Conservation (phyloP, 805 yeast species). For the Starmerella kuoi region DNA sequence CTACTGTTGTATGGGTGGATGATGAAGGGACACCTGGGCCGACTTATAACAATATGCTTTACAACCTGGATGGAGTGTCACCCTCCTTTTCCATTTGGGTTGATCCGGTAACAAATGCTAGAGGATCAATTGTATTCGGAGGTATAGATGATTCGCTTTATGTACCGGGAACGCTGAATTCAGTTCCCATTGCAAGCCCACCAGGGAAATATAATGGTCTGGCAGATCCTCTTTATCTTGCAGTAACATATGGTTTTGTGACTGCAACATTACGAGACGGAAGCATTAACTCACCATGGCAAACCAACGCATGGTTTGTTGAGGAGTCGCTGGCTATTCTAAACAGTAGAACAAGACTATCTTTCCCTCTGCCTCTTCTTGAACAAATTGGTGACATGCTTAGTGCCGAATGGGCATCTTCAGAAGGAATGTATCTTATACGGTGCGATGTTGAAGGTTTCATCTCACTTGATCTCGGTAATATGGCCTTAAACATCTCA, state of each 20-base stretch:
- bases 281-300: not conserved
- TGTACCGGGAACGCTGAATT: not conserved
- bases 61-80: not conserved
- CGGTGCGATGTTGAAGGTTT: conserved; percentile 5
- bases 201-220: not conserved
- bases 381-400: conserved; percentile 3
- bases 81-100: conserved; percentile 15
- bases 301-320: not conserved
- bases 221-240: conserved; percentile 11
- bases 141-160: conserved; percentile 13
- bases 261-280: not conserved
- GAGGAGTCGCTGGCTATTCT: conserved; percentile 5
- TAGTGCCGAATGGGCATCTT: conserved; percentile 9
- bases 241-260: not conserved
- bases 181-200: conserved; percentile 6
- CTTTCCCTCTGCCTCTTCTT: conserved; percentile 8
- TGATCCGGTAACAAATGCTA: conserved; percentile 5
- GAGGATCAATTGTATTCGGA: conserved; percentile 12
- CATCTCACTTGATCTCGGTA: not conserved
- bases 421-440: conserved; percentile 6
- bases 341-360: conserved; percentile 5
- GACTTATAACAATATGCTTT: conserved; percentile 5
- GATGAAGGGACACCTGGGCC: conserved; percentile 10
- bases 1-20: conserved; percentile 5
- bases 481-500: not conserved